Evolutionary conservation across 352 stramenopile genomes (phyloP).

Genomic region (Phytophthora nicotianae): DNA sequence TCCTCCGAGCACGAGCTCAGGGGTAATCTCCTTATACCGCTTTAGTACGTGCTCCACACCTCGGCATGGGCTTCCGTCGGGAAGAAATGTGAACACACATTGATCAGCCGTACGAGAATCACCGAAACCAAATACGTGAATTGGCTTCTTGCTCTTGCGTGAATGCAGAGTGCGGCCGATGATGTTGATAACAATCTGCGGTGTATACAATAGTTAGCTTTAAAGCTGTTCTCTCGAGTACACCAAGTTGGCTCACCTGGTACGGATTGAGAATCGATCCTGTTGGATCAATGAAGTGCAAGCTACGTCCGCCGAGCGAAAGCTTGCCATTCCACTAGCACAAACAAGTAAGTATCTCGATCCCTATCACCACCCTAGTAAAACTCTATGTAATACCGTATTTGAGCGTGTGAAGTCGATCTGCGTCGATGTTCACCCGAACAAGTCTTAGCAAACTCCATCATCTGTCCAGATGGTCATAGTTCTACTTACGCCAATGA

Average conservation of each 20-base stretch:
- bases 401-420: constrained; percentile 86
- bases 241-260: constrained; percentile 33
- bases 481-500: constrained; percentile 59
- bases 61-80: constrained; percentile 41
- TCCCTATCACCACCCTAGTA: neutral
- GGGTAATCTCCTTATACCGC: constrained; percentile 60
- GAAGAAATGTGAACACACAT: constrained; percentile 58
- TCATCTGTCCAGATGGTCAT: neutral
- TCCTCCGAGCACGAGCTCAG: constrained; percentile 51
- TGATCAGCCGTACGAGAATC: constrained; percentile 60
- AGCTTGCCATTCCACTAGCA: constrained; percentile 68
- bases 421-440: constrained; percentile 23
- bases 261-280: constrained; percentile 64
- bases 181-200: constrained; percentile 69
- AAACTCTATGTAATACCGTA: constrained; percentile 35
- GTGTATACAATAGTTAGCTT: neutral
- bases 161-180: constrained; percentile 67
- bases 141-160: constrained; percentile 76
- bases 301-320: constrained; percentile 62
- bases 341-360: neutral
- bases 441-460: constrained; percentile 18
- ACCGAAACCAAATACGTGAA: constrained; percentile 80
- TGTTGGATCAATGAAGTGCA: constrained; percentile 75
- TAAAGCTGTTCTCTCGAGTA: neutral
- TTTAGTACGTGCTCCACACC: constrained; percentile 63